Evolutionary conservation across 768 basidiomycete genomes (phyloP).

Genomic region (Inosperma sp.): DNA sequence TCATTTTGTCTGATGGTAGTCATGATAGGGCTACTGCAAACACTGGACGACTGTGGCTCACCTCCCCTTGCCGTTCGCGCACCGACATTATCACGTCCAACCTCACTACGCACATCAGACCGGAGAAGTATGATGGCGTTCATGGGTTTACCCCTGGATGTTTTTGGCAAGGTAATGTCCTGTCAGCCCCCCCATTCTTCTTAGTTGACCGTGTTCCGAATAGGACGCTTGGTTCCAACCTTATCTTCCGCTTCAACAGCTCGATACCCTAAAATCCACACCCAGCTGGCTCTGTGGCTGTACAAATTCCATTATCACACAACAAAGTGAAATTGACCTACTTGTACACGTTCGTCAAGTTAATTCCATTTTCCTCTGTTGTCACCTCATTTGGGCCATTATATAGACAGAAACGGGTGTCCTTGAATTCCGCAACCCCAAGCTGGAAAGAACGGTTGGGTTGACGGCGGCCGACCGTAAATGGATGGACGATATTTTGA

Average conservation of each 20-base stretch:
- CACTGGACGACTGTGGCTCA: conserved; percentile 86
- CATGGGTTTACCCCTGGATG: conserved; percentile 86
- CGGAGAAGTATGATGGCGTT: conserved; percentile 87
- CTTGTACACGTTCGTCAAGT: conserved; percentile 82
- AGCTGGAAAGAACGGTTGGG: conserved; percentile 68
- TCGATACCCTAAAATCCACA: conserved; percentile 79
- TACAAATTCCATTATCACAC: conserved; percentile 92
- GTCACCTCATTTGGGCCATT: neutral
- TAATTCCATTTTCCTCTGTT: neutral
- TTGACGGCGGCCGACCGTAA: conserved; percentile 91
- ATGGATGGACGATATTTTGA: conserved; percentile 96
- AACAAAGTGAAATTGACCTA: conserved; percentile 87
- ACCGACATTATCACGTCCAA: conserved; percentile 56
- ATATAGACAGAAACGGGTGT: conserved; percentile 76
- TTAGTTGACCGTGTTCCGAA: neutral
- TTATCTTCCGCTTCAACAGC: conserved; percentile 91
- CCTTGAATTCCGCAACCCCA: conserved; percentile 84
- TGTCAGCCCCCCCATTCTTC: neutral
- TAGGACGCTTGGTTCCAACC: conserved; percentile 97
- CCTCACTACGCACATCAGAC: conserved; percentile 83
- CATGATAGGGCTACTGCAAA: conserved; percentile 71
- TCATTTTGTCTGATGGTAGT: neutral
- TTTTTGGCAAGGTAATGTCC: conserved; percentile 76
- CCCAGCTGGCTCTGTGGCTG: conserved; percentile 89
- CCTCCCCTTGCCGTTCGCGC: conserved; percentile 72